Evolutionary conservation across 179 eudicot genomes (phyloP).

Genomic region (Pouteria campechiana): DNA sequence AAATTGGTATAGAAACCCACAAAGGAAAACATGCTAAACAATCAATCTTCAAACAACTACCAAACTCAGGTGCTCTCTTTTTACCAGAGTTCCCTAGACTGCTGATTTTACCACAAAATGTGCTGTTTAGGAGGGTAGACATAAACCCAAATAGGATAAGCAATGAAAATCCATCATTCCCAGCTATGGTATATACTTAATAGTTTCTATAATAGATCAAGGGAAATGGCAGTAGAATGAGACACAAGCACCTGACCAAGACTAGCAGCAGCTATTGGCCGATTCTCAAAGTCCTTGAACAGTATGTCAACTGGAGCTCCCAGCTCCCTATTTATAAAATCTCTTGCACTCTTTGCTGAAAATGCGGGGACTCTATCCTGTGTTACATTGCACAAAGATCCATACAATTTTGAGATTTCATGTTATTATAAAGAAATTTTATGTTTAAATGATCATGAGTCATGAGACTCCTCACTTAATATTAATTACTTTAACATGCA

Average conservation of each 20-base stretch:
- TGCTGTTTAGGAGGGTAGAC: too few species aligned
- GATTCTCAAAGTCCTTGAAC: slow-evolving; percentile 85
- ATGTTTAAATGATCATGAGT: too few species aligned
- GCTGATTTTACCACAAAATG: too few species aligned
- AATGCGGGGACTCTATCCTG: slow-evolving; percentile 99
- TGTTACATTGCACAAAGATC: slow-evolving; percentile 5
- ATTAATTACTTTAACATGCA: too few species aligned
- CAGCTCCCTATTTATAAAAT: slow-evolving; percentile 60
- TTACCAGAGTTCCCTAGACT: too few species aligned
- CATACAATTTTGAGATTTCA: too few species aligned
- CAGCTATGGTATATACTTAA: neutral
- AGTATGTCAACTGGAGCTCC: slow-evolving; percentile 81
- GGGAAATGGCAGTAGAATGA: neutral
- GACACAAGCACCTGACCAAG: slow-evolving; percentile 89
- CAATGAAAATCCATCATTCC: neutral
- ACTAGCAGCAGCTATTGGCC: slow-evolving; percentile 97
- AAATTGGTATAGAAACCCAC: too few species aligned
- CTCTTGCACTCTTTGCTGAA: slow-evolving; percentile 69
- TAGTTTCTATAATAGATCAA: too few species aligned
- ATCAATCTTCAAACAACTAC: too few species aligned
- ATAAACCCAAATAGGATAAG: neutral
- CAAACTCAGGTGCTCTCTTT: too few species aligned
- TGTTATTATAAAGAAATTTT: too few species aligned
- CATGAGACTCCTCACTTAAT: neutral
- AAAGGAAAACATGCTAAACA: too few species aligned